Evolutionary conservation across 805 yeast species (phyloP), one percentile per base, ranked within the genome.

Genomic region (Saccharomycopsis sp.): DNA sequence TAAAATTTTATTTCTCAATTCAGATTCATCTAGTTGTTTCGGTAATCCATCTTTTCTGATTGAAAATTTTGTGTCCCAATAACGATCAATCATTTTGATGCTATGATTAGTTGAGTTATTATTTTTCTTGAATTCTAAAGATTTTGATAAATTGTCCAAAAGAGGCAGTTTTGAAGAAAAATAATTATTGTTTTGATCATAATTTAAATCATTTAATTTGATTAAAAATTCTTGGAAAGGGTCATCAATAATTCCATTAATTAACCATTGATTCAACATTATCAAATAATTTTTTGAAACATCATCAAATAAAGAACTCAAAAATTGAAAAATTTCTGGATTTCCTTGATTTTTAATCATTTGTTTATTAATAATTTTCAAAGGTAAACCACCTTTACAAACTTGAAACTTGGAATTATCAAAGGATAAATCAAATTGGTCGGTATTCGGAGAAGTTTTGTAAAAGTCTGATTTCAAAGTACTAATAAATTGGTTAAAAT

Each of bases 161-260:
- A 37, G 31, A 5, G 34, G 15, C 13, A 27, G 13, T 23, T 30
- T 15, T 13, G 42, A 39, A 9, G 39, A 21, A 19, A 3, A n/a
- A n/a, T n/a, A n/a, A n/a, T n/a, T n/a, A n/a, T n/a, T n/a, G n/a
- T n/a, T n/a, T 51, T 37, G 40, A 21, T 15, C 21, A 33, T 35
- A 36, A 20, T 18, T 36, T 13, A 18, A 19, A 18, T 15, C 21
- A 26, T 49, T 69, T 62, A 30, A 28, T 23, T 72, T 67, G n/a
- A 92, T 73, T 53, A 87, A 60, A 55, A 92, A 92, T 56, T 89
- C 98, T 30, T 78, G 75, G 53, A 74, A 76, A 1, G 84, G 85
- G 51, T 92, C 98, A 47, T 73, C 69, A 8, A 92, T 64, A 4
- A 64, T 62, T 0, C 98, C 98, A 36, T 67, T 61, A 3, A 69